Base-by-base conservation (phyloP, 2,329 filamentous ascomycete genomes). In the Aspergillus caelatus region DNA sequence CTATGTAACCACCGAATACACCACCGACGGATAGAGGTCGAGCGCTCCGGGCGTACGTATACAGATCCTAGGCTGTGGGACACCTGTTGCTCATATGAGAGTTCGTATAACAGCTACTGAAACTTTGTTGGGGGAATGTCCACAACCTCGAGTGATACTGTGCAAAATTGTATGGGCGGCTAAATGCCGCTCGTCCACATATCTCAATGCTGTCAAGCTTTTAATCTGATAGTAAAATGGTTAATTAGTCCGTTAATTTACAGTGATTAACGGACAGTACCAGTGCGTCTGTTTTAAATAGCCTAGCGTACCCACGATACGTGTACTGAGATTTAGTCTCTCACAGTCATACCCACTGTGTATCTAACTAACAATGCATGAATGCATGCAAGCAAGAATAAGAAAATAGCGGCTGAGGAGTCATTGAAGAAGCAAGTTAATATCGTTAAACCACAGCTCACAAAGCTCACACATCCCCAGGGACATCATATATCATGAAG, bases 401-500 rank as follows among this genome's bases (percentile, higher is more conserved):
- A 8, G 1, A 41, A 41, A 14, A 0, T 1, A 36, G 2, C 9
- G 0, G 6, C 16, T 41, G 19, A 41, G 4, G 3, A 6, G 7
- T 4, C 16, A 9, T 10, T 1, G 1, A 41, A 19, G 7, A 3
- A 41, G 34, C 39, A 41, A n/a, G 7, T 1, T 41, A n/a, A 10
- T 4, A 41, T 10, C 19, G 16, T 9, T 9, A 10, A 4, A 28
- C 26, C 4, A 9, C 23, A 21, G 45, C 21, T 32, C 5, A 8
- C 50, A n/a, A n/a, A n/a, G 11, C 26, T 34, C 30, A 53, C 10
- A 21, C 28, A 9, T n/a, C 6, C 50, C n/a, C 6, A 34, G 11
- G 19, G 14, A 53, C n/a, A 53, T 32, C 26, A 9, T 57, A 57
- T 16, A 57, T 19, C 36, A 57, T 30, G 28, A 57, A 57, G 28